Conservation (phyloP, 306 rosid species). For the Cyclanthera cordifolia region DNA sequence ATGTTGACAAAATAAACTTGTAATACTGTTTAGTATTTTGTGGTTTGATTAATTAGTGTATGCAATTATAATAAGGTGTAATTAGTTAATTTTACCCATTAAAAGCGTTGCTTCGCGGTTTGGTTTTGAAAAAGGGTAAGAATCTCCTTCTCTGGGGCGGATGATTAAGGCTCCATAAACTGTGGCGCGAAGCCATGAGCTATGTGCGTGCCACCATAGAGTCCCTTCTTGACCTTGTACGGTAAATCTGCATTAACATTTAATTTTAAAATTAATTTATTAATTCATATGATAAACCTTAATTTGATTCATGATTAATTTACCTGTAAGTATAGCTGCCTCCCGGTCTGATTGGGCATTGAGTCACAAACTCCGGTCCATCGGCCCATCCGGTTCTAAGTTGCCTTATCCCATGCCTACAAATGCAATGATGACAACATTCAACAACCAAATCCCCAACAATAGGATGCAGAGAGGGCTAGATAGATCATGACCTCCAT, state of each 20-base stretch:
- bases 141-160: constrained; percentile 54
- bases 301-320: neutral
- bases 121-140: constrained; percentile 71
- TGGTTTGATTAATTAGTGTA: neutral
- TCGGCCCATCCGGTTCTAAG: constrained; percentile 92
- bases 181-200: constrained; percentile 90
- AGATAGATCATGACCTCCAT: too few relatives aligned
- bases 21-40: neutral
- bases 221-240: constrained; percentile 87
- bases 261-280: neutral
- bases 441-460: neutral
- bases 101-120: constrained; percentile 47
- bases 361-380: constrained; percentile 91
- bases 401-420: constrained; percentile 85
- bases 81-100: constrained; percentile 37
- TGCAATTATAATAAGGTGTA: neutral
- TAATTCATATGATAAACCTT: neutral
- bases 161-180: constrained; percentile 78
- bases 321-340: constrained; percentile 59
- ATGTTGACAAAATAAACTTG: too few relatives aligned
- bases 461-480: too few relatives aligned
- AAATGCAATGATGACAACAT: neutral
- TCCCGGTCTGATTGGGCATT: constrained; percentile 89
- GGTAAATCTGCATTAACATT: constrained; percentile 26
- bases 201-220: constrained; percentile 98